Base-by-base conservation (phyloP, 306 rosid species). In the Castanospermum australe region DNA sequence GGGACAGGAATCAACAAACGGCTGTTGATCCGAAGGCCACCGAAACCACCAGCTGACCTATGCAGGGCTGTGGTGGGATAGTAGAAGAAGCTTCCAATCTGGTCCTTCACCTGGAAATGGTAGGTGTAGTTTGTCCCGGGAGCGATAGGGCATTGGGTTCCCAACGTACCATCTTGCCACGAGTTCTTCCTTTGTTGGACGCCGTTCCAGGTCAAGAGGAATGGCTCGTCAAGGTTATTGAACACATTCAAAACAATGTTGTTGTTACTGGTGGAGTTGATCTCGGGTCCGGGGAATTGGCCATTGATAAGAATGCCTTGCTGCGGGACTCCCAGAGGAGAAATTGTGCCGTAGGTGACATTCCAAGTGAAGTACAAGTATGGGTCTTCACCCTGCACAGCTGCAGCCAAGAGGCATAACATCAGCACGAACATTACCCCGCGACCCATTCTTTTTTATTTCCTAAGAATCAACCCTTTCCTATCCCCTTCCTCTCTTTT, bases 51-150 rank as follows among this genome's bases (percentile, higher is more conserved):
- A 0, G 83, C 90, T 0, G 93, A 85, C 14, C 90, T 77, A 4
- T 91, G 97, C 66, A 91, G 8, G 10, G 77, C 87, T 0, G 85
- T 87, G 28, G 71, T 32, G 5, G 98, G 97, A 51, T 72, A 93
- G 77, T 93, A 93, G 56, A 93, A 56, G 75, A 77, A 93, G 75
- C 84, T 91, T 0, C 98, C 98, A 0, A 93, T 93, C 48, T 94
- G 98, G 56, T 94, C 98, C 95, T 94, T 94, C 0, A 91, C 91
- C 41, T 94, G 98, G 85, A 92, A 89, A 3, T 73, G 82, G 41
- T 92, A 94, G 12, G 97, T 94, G 87, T 51, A 92, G 84, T 94
- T 94, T 1, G 73, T 84, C 1, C 97, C 92, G 0, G 99, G 91
- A 1, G 33, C 71, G 7, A 94, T 92, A n/a, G 99, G 97, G 77